Conservation (phyloP, 75 land plant species). For the Sequoiadendron giganteum region DNA sequence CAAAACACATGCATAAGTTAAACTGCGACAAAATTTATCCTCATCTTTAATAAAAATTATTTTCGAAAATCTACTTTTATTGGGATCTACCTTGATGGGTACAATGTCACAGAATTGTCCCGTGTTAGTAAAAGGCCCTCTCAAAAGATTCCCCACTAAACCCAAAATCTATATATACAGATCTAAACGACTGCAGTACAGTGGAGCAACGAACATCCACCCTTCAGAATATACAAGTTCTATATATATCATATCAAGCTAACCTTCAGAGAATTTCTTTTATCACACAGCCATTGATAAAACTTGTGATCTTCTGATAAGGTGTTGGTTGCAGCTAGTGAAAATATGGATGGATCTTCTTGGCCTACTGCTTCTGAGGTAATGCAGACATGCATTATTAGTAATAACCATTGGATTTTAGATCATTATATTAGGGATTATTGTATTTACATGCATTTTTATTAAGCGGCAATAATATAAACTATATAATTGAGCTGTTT, state of each 20-base stretch:
- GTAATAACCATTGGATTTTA: not conserved
- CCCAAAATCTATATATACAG: not conserved
- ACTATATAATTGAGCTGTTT: not conserved
- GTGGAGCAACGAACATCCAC: not conserved
- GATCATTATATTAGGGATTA: not conserved
- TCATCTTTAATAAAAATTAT: too few species aligned
- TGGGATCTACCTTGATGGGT: not conserved
- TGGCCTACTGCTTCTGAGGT: conserved; percentile 21
- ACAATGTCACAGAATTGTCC: not conserved
- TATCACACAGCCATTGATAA: not conserved
- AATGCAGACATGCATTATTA: not conserved
- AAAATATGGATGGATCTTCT: conserved; percentile 12
- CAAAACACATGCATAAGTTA: too few species aligned
- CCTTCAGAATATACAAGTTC: not conserved
- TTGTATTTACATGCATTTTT: not conserved
- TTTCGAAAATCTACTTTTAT: too few species aligned
- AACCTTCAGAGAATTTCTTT: not conserved
- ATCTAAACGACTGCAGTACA: not conserved
- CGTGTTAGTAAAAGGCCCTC: not conserved
- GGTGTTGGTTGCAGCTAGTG: not conserved
- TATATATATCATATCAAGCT: not conserved
- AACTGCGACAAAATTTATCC: not conserved
- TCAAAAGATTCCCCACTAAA: not conserved
- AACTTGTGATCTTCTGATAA: not conserved
- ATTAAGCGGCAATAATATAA: not conserved